Conservation (phyloP, 2,329 filamentous ascomycete genomes). For the Aureobasidium melanogenum region DNA sequence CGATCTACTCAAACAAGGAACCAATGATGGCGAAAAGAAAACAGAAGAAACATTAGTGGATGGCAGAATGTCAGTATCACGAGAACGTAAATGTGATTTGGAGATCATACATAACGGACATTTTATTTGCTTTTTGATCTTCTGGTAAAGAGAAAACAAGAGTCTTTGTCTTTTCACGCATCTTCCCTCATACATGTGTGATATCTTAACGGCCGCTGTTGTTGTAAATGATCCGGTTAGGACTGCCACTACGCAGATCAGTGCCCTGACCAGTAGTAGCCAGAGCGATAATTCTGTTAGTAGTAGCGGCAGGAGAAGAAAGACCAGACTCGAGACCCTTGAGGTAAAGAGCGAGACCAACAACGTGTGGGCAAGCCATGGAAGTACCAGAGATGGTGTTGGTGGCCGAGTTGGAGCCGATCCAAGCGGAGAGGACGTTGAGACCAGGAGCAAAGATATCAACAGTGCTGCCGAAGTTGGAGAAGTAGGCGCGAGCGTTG, state of each 20-base stretch:
- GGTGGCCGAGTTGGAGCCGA: conserved; percentile 35
- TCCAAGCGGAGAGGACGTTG: conserved; percentile 38
- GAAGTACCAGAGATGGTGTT: conserved; percentile 48
- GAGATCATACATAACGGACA: too few species aligned
- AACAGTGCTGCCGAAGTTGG: conserved; percentile 30
- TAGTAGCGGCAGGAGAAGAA: not conserved
- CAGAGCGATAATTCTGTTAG: conserved; percentile 2
- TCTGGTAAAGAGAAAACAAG: too few species aligned
- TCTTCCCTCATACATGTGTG: too few species aligned
- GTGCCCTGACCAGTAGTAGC: conserved; percentile 3
- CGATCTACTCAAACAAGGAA: too few species aligned
- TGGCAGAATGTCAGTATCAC: too few species aligned
- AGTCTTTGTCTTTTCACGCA: too few species aligned
- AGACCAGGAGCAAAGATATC: conserved; percentile 32
- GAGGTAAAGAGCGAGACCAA: conserved; percentile 56
- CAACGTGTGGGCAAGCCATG: conserved; percentile 59
- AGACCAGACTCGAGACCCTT: conserved; percentile 12
- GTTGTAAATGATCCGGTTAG: conserved; percentile 14
- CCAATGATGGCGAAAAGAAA: too few species aligned
- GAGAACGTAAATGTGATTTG: too few species aligned
- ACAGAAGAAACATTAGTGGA: too few species aligned
- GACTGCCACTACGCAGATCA: conserved; percentile 3
- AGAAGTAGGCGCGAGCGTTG: conserved; percentile 28
- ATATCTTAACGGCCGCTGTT: conserved; percentile 6
- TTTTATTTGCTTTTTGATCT: too few species aligned